A percentile compares a stretch with the other conserved stretches of the same genome.
phyloP scores from a whole-genome alignment of 306 rosid genomes.

The Gastrolobium villosum region DNA sequence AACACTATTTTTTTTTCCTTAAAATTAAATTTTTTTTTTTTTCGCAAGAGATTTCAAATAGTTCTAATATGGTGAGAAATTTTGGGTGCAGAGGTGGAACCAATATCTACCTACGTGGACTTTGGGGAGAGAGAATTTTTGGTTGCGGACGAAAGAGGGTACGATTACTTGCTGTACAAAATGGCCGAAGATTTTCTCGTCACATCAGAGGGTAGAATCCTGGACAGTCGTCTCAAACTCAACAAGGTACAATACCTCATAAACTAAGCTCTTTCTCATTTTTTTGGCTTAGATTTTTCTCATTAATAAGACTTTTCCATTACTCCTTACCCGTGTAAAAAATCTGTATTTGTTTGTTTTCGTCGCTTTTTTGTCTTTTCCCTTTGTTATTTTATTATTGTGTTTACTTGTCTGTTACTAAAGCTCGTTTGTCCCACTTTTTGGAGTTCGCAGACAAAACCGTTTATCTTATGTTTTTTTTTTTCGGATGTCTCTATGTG shows the following conservation, averaged over 20 bases:
- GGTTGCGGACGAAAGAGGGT: conserved; percentile 96
- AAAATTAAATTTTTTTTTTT: too few relatives aligned
- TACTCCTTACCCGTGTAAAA: conserved; percentile 21
- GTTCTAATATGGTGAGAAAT: conserved; percentile 17
- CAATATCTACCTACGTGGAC: conserved; percentile 83
- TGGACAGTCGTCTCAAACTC: conserved; percentile 88
- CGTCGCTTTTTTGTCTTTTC: conserved; percentile 41
- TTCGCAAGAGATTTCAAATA: too few relatives aligned
- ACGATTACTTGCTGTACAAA: conserved; percentile 77
- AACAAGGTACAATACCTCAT: conserved; percentile 68
- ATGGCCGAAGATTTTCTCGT: conserved; percentile 82
- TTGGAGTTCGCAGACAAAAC: conserved; percentile 63
- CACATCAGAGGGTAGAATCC: conserved; percentile 80
- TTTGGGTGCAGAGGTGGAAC: conserved; percentile 85
- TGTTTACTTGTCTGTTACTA: conserved; percentile 41
- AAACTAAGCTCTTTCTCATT: background rate
- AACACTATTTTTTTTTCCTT: too few relatives aligned
- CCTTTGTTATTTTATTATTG: background rate
- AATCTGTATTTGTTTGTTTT: conserved; percentile 50
- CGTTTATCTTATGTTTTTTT: conserved; percentile 31
- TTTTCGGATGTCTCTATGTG: background rate
- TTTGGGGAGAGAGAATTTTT: conserved; percentile 88
- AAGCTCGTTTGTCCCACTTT: conserved; percentile 57
- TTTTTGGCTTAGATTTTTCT: background rate
- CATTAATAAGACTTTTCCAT: background rate